Evolutionary conservation across 495 filamentous ascomycete genomes (phyloP), one percentile per base, ranked within the genome.

Genomic region (Xylona heveae): DNA sequence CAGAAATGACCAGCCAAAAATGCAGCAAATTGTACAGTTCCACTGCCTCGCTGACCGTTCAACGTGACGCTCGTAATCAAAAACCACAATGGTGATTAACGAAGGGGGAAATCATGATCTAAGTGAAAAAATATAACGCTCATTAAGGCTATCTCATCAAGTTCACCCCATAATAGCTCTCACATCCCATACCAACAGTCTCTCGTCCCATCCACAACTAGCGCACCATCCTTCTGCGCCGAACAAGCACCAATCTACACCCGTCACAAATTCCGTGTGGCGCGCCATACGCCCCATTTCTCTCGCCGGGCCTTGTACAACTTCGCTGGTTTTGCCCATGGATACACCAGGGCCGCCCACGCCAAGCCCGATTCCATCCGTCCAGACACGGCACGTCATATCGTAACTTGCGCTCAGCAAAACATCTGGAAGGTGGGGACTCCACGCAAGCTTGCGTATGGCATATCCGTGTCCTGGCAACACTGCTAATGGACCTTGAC

Each of bases 211-310:
- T 0, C 80, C 81, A 5, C 72, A 73, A 46, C 73, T 88, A 6
- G 88, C 88, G 51, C 78, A 79, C 90, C 90, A 97, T 3, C 90
- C 88, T 40, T 92, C 85, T 12, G 66, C 71, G 4, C 88, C 88
- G 50, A 97, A 97, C 19, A 97, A 50, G 54, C 88, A 94, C 88
- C 88, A 97, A 47, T 95, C 88, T 6, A 94, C 78, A 12, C 88
- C 88, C n/a, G 78, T 93, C 19, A 72, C 82, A 50, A 97, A 97
- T 56, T 97, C 88, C 1, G 84, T 90, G 54, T 97, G 88, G 24
- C 65, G 59, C 28, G 71, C 77, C 84, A 97, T 93, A 8, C 79
- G 55, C 3, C 83, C 90, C 37, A 95, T 45, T 53, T 93, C 69
- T 16, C 60, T 56, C 6, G 47, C 45, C 9, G 42, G 28, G 42